phyloP scores from a whole-genome alignment of 1,284 basidiomycete species.

The Coriolopsis trogii region DNA sequence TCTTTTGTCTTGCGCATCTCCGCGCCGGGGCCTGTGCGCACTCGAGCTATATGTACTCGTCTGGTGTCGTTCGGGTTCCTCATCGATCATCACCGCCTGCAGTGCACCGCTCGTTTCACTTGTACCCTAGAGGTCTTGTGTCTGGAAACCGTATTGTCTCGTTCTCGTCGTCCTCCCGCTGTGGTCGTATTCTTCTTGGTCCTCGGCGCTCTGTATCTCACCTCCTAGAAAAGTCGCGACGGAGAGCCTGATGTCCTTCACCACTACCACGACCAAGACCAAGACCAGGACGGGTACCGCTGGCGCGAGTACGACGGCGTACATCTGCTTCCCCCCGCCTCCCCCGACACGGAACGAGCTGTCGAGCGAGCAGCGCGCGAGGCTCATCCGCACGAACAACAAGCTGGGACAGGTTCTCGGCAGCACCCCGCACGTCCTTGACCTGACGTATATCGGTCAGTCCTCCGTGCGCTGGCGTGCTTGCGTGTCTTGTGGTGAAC shows the following conservation, averaged over 20 bases:
- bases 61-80: background rate
- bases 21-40: background rate
- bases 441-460: constrained; percentile 31
- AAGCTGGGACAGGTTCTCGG: constrained; percentile 66
- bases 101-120: constrained; percentile 8
- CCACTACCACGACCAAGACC: constrained; percentile 4
- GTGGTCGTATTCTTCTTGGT: background rate
- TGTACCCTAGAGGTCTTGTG: constrained; percentile 22
- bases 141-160: background rate
- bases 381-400: constrained; percentile 58
- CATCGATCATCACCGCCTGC: constrained; percentile 10
- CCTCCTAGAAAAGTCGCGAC: background rate
- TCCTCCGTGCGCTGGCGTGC: background rate
- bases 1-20: constrained; percentile 3
- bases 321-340: constrained; percentile 52
- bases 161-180: constrained; percentile 3
- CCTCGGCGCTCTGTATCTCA: background rate
- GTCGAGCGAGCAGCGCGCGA: constrained; percentile 53
- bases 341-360: constrained; percentile 65
- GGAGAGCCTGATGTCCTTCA: background rate
- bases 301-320: too few relatives aligned
- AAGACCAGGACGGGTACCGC: constrained; percentile 22
- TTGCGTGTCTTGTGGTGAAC: background rate
- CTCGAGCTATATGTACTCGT: background rate
- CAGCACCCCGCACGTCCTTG: constrained; percentile 60